A percentile compares a stretch with the other conserved stretches of the same genome.
phyloP scores from a whole-genome alignment of 1,284 basidiomycete genomes.

The Trametes polyzona region DNA sequence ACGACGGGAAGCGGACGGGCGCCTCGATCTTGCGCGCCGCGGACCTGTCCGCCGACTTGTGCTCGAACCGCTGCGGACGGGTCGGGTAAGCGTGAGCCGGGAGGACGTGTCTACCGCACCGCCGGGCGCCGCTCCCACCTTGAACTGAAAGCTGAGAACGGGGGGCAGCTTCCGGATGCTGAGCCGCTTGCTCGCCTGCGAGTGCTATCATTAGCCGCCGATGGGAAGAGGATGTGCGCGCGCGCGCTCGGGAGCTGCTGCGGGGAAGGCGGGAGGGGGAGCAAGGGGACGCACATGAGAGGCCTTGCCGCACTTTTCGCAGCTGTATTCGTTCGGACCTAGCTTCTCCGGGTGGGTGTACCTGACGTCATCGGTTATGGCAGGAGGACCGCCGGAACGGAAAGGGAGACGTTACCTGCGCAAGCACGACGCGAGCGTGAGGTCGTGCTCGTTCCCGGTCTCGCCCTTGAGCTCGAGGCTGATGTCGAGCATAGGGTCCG shows the following conservation, averaged over 20 bases:
- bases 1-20: conserved; percentile 81
- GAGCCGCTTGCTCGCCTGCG: conserved; percentile 82
- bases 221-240: too few relatives aligned
- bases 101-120: background rate
- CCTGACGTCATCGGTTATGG: conserved; percentile 41
- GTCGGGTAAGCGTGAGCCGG: conserved; percentile 10
- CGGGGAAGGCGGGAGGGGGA: conserved; percentile 9
- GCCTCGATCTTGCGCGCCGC: conserved; percentile 85
- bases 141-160: conserved; percentile 94
- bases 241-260: background rate
- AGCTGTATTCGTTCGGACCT: conserved; percentile 72
- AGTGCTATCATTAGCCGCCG: conserved; percentile 17
- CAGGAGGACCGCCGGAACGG: background rate
- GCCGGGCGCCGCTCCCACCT: conserved; percentile 53
- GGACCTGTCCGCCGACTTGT: conserved; percentile 74
- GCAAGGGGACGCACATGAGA: conserved; percentile 59
- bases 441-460: conserved; percentile 49
- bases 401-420: conserved; percentile 51
- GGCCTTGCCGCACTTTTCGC: conserved; percentile 71
- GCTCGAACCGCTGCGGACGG: conserved; percentile 82
- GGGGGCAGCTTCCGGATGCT: conserved; percentile 87
- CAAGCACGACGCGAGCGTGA: conserved; percentile 72
- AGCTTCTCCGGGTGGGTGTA: conserved; percentile 81
- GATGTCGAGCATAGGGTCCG: conserved; percentile 92
- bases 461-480: conserved; percentile 83